Evolutionary conservation across 2,329 filamentous ascomycete genomes (phyloP), one percentile per base, ranked within the genome.

Genomic region (Ambrosiella beaveri): DNA sequence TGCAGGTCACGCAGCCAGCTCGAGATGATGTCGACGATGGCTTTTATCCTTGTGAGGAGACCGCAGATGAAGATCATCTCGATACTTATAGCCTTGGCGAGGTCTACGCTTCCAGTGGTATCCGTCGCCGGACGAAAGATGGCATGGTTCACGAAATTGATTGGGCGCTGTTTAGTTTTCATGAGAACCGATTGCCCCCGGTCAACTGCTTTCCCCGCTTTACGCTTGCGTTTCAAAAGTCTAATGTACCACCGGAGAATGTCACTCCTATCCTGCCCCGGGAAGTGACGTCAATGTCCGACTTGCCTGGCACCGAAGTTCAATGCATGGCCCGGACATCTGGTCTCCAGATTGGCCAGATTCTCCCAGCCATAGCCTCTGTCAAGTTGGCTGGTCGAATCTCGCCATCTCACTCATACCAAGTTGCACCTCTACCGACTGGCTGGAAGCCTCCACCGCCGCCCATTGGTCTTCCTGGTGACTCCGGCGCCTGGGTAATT

Each of bases 401-500:
- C 50, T 88, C 86, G 5, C 88, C 90, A 49, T 88, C 85, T 13
- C 83, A 87, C 57, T 86, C 77, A 3, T 84, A 80, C 64, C 79
- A 82, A 63, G 72, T 84, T 15, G 62, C 68, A 0, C 62, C 66
- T 0, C 6, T 62, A 35, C 44, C 57, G 53, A 12, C 62, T 40
- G 57, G 37, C 45, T 19, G 63, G 53, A 12, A 59, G 54, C 19
- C 61, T 54, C 56, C 60, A 15, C 53, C 61, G 12, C 8, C 54
- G 49, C 71, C 76, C 0, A 73, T 84, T 35, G 81, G 81, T 1
- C 81, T 93, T 11, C 90, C 90, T 1, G 91, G 91, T 15, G 91
- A 97, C 68, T 91, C 85, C 6, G 91, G 91, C 3, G 91, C 91
- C 0, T 97, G 91, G 91, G 81, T 97, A 3, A 82, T 96, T 13